Evolutionary conservation across 768 basidiomycete species (phyloP).

Genomic region (Lactarius deliciosus): DNA sequence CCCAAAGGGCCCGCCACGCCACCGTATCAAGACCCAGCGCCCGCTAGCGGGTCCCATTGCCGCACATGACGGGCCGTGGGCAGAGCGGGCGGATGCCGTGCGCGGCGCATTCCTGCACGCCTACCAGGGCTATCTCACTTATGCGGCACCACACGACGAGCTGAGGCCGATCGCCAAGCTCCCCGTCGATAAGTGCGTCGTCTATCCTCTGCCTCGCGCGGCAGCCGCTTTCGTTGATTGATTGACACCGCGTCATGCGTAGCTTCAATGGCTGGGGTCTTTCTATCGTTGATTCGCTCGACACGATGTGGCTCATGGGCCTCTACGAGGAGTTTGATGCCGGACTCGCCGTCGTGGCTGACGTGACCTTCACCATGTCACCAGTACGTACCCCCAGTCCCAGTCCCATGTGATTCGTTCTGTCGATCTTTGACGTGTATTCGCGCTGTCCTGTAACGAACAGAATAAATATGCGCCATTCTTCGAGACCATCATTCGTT

Average conservation of each 20-base stretch:
- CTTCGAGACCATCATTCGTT: slow-evolving; percentile 90
- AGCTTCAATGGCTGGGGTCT: slow-evolving; percentile 84
- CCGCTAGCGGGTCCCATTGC: neutral
- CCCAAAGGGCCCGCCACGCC: neutral
- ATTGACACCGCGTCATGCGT: neutral
- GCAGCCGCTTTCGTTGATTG: neutral
- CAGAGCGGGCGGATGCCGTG: slow-evolving; percentile 54
- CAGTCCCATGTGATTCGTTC: neutral
- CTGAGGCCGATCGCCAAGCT: slow-evolving; percentile 52
- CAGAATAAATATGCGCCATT: slow-evolving; percentile 48
- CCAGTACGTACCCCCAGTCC: slow-evolving; percentile 35
- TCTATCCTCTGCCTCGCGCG: slow-evolving; percentile 7
- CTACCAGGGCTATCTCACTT: slow-evolving; percentile 58
- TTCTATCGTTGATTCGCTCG: slow-evolving; percentile 77
- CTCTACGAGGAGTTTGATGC: slow-evolving; percentile 67
- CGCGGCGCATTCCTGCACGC: slow-evolving; percentile 64
- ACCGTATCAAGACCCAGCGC: slow-evolving; percentile 9
- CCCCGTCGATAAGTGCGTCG: slow-evolving; percentile 53
- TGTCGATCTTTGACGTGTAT: neutral
- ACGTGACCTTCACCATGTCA: slow-evolving; percentile 50
- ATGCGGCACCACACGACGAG: slow-evolving; percentile 65
- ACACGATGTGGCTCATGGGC: slow-evolving; percentile 83
- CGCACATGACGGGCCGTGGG: slow-evolving; percentile 40
- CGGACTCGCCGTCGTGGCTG: slow-evolving; percentile 54
- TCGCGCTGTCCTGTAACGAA: neutral